A percentile compares a stretch with the other conserved stretches of the same genome.
Evolutionary conservation across 2,329 filamentous ascomycete genomes (phyloP).

Genomic region (Ophiostoma angusticollis): DNA sequence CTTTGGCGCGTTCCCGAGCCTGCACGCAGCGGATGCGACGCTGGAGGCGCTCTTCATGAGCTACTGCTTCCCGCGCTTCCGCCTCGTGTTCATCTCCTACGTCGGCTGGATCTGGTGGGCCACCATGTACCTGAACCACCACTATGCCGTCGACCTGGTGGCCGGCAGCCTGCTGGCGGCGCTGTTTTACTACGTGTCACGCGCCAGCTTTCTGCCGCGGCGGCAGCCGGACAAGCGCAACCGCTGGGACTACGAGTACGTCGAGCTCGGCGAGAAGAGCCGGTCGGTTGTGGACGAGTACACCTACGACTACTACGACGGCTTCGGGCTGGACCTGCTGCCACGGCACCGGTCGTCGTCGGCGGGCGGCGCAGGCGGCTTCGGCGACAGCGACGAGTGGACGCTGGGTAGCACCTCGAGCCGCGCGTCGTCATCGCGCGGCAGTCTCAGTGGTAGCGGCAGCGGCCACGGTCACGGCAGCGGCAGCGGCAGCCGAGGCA

Average conservation of each 20-base stretch:
- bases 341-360: constrained; percentile 16
- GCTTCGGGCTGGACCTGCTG: constrained; percentile 34
- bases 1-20: constrained; percentile 87
- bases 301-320: constrained; percentile 32
- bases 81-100: constrained; percentile 69
- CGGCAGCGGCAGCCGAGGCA: constrained; percentile 31
- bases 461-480: constrained; percentile 27
- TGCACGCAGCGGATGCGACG: constrained; percentile 82
- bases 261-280: constrained; percentile 60
- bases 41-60: constrained; percentile 88
- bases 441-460: constrained; percentile 24
- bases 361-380: constrained; percentile 18
- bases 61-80: constrained; percentile 75
- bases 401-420: constrained; percentile 74
- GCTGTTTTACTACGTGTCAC: constrained; percentile 69
- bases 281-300: constrained; percentile 26
- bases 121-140: constrained; percentile 95
- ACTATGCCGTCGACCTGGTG: constrained; percentile 90
- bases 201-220: constrained; percentile 67
- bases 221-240: constrained; percentile 74
- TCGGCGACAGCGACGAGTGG: constrained; percentile 70
- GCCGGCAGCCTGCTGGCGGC: constrained; percentile 68
- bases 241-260: constrained; percentile 91
- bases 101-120: constrained; percentile 95
- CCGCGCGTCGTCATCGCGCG: constrained; percentile 33